Conservation (phyloP, 1,284 basidiomycete genomes). For the Malassezia globosa region DNA sequence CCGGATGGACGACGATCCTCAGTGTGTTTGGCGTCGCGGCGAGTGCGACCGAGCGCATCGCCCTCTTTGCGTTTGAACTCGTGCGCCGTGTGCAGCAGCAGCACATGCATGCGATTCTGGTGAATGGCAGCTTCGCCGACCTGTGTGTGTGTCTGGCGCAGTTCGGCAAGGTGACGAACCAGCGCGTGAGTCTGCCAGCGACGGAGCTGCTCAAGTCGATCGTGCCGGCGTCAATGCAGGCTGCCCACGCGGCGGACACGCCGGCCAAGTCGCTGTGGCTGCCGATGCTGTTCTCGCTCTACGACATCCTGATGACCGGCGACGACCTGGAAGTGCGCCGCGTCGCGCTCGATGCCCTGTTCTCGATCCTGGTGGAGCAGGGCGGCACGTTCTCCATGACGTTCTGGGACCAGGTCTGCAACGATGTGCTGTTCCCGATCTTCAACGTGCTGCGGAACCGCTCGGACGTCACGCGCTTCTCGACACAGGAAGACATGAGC, state of each 20-base stretch:
- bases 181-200: constrained; percentile 89
- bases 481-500: constrained; percentile 95
- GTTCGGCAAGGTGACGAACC: constrained; percentile 97
- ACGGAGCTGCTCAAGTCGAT: constrained; percentile 83
- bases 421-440: constrained; percentile 94
- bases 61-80: constrained; percentile 88
- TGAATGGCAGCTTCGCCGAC: constrained; percentile 87
- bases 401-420: constrained; percentile 97
- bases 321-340: constrained; percentile 92
- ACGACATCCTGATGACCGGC: constrained; percentile 99
- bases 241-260: background rate
- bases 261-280: constrained; percentile 57
- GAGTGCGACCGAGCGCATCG: constrained; percentile 83
- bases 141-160: constrained; percentile 94
- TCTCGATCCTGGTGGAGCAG: constrained; percentile 82
- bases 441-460: constrained; percentile 83
- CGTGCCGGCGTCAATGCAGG: constrained; percentile 54
- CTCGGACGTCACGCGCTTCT: constrained; percentile 75
- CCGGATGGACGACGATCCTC: constrained; percentile 99
- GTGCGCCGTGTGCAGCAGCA: constrained; percentile 81
- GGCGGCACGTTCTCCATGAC: constrained; percentile 74
- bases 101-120: constrained; percentile 80
- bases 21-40: constrained; percentile 93
- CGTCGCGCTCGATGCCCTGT: constrained; percentile 79
- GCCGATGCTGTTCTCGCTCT: constrained; percentile 89